These are phyloP conservation scores for Aspergillus nidulans DNA, from an alignment of 495 filamentous ascomycete species.

Conservation along the genomic window DNA sequence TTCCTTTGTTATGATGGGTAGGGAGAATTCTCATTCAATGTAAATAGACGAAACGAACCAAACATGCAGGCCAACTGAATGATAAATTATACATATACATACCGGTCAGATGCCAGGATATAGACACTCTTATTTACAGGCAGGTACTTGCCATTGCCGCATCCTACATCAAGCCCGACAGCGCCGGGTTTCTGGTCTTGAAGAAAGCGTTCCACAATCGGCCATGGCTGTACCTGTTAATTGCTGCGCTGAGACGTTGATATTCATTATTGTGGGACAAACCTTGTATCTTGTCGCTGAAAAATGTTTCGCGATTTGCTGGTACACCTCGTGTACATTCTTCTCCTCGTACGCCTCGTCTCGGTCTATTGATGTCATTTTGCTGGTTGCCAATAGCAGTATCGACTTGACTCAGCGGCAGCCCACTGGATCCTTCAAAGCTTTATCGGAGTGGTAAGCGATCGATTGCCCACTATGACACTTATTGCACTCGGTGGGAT, in stretches of 20 bases:
- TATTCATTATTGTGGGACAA: not conserved
- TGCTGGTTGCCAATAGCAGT: not conserved
- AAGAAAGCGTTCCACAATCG: slow-evolving; percentile 81
- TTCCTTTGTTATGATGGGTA: not conserved
- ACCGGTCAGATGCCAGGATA: slow-evolving; percentile 86
- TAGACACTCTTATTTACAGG: slow-evolving; percentile 71
- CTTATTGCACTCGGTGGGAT: no score
- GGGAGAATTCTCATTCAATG: not conserved
- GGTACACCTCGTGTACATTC: slow-evolving; percentile 91
- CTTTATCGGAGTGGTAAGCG: no score
- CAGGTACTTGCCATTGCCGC: slow-evolving; percentile 96
- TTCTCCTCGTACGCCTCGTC: slow-evolving; percentile 64
- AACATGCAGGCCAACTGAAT: not conserved
- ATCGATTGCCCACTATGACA: no score
- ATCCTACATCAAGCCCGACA: slow-evolving; percentile 83
- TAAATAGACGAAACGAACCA: slow-evolving; percentile 5
- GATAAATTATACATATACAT: slow-evolving; percentile 19
- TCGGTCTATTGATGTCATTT: slow-evolving; percentile 11
- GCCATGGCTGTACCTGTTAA: slow-evolving; percentile 66
- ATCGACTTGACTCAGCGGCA: not conserved
- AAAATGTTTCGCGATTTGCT: slow-evolving; percentile 91
- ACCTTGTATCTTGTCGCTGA: slow-evolving; percentile 92
- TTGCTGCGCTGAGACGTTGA: not conserved
- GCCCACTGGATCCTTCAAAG: not conserved
- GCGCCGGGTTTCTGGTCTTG: slow-evolving; percentile 59